Evolutionary conservation across 345 rosid species (phyloP).

Genomic region (Aethionema arabicum): DNA sequence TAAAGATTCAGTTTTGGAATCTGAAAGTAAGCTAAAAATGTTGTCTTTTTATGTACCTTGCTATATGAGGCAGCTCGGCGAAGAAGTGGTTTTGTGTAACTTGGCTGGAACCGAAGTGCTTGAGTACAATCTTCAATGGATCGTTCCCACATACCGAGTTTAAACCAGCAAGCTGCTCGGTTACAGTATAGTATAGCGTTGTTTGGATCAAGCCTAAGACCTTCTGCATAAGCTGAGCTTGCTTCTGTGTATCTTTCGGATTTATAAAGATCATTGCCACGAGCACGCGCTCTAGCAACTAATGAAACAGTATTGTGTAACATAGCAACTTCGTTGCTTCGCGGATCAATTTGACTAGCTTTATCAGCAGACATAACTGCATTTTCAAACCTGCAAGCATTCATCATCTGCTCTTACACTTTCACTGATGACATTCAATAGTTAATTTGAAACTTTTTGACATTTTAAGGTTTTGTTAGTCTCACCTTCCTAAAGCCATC

Average conservation of each 20-base stretch:
- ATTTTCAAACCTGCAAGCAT: slow-evolving; percentile 92
- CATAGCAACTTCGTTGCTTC: slow-evolving; percentile 66
- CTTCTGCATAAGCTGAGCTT: slow-evolving; percentile 86
- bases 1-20: background rate
- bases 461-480: slow-evolving; percentile 14
- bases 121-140: slow-evolving; percentile 89
- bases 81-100: slow-evolving; percentile 84
- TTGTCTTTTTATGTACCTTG: slow-evolving; percentile 49
- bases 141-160: slow-evolving; percentile 84
- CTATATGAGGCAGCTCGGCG: slow-evolving; percentile 83
- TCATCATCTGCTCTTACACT: slow-evolving; percentile 46
- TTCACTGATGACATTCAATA: slow-evolving; percentile 17
- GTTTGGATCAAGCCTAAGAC: slow-evolving; percentile 82
- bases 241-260: slow-evolving; percentile 97
- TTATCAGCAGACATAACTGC: slow-evolving; percentile 86
- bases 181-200: slow-evolving; percentile 84
- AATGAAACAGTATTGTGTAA: slow-evolving; percentile 67
- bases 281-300: slow-evolving; percentile 85
- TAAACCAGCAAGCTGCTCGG: slow-evolving; percentile 97
- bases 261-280: slow-evolving; percentile 94
- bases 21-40: slow-evolving; percentile 7
- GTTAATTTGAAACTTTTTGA: background rate
- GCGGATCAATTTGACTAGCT: slow-evolving; percentile 73
- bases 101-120: slow-evolving; percentile 71
- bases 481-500: slow-evolving; percentile 95